phyloP scores from a whole-genome alignment of 2,329 filamentous ascomycete genomes.

The Lachnellula occidentalis region DNA sequence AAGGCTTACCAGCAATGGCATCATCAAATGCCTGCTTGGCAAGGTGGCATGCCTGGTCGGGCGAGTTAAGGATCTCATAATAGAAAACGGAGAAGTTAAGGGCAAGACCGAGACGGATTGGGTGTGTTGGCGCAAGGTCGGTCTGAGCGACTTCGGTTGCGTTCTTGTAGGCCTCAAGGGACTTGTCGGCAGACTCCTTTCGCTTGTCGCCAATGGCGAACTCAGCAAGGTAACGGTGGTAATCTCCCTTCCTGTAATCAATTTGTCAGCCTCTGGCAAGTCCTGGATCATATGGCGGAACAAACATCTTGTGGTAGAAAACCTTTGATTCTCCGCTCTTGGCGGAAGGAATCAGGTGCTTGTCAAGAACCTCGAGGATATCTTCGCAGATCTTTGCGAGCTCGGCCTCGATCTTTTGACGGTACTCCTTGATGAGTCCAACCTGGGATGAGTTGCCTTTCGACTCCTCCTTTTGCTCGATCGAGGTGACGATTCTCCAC shows the following conservation, averaged over 20 bases:
- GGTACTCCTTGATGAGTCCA: constrained; percentile 89
- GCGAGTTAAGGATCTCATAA: constrained; percentile 98
- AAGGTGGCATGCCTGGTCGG: constrained; percentile 94
- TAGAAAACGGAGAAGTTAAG: constrained; percentile 99
- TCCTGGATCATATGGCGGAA: constrained; percentile 22
- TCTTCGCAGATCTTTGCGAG: constrained; percentile 98
- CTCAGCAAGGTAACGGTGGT: constrained; percentile 92
- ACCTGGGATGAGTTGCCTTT: constrained; percentile 97
- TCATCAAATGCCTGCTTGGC: constrained; percentile 99
- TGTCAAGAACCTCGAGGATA: constrained; percentile 89
- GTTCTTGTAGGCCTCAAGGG: constrained; percentile 97
- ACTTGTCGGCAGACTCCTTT: constrained; percentile 79
- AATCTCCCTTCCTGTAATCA: constrained; percentile 80
- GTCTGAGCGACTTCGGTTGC: constrained; percentile 98
- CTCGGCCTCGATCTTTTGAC: constrained; percentile 96
- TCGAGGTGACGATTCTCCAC: constrained; percentile 99
- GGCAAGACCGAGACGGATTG: constrained; percentile 93
- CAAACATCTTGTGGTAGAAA: constrained; percentile 99
- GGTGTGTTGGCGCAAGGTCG: constrained; percentile 94
- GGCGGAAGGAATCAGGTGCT: constrained; percentile 90
- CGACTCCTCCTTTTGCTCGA: constrained; percentile 99
- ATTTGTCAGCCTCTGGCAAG: constrained; percentile 13
- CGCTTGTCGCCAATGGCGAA: constrained; percentile 90
- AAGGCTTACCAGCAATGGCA: constrained; percentile 62
- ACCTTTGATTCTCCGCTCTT: constrained; percentile 98